phyloP scores from a whole-genome alignment of 2,329 filamentous ascomycete species.

The Cladosporium sp. region DNA sequence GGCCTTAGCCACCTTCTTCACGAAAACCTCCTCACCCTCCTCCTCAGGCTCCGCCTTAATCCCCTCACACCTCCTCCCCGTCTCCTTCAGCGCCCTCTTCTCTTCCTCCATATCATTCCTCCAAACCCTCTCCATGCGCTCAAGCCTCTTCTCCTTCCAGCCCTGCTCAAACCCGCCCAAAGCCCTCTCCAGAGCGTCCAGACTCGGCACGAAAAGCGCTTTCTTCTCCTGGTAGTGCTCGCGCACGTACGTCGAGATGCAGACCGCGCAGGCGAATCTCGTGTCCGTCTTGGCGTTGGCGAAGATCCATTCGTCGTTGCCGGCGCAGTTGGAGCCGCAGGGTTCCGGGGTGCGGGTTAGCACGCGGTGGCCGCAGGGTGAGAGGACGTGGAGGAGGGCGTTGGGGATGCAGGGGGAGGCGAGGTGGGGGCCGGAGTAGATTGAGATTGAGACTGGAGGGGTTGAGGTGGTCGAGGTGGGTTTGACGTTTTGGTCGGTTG shows the following conservation, averaged over 20 bases:
- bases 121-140: conserved; percentile 8
- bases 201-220: conserved; percentile 9
- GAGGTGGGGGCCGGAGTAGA: conserved; percentile 13
- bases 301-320: conserved; percentile 3
- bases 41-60: conserved; percentile 14
- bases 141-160: conserved; percentile 12
- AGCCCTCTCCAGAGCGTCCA: conserved; percentile 3
- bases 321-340: conserved; percentile 18
- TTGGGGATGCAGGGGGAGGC: conserved; percentile 14
- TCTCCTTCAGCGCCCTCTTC: conserved; percentile 10
- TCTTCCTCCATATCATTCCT: conserved; percentile 19
- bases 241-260: conserved; percentile 16
- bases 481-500: conserved; percentile 1
- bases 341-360: conserved; percentile 15
- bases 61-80: conserved; percentile 15
- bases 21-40: neutral
- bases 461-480: neutral
- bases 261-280: conserved; percentile 18
- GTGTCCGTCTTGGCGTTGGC: conserved; percentile 13
- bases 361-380: conserved; percentile 20
- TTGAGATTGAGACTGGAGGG: neutral
- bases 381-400: conserved; percentile 14
- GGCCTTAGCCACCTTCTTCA: conserved; percentile 6
- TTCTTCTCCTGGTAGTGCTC: conserved; percentile 16
- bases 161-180: conserved; percentile 14